These are phyloP conservation scores for Salix purpurea DNA, from an alignment of 345 rosid species.

Conservation along the genomic window DNA sequence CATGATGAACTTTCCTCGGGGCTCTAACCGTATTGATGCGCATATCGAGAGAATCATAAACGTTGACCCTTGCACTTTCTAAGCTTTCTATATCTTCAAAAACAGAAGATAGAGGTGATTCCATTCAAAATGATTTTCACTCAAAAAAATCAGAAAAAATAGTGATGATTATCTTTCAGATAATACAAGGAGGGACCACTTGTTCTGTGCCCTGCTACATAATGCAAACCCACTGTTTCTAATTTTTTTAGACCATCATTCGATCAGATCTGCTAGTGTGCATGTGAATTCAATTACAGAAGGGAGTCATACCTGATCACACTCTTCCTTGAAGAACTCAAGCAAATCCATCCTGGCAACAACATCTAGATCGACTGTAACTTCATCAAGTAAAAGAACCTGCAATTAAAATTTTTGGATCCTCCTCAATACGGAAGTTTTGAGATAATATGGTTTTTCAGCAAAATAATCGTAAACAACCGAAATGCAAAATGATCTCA, in stretches of 20 bases:
- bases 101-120: not conserved
- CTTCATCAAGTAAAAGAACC: conserved; percentile 90
- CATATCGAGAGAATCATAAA: not conserved
- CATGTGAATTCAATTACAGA: not conserved
- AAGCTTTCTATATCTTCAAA: not conserved
- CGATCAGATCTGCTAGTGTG: not conserved
- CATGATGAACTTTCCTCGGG: not conserved
- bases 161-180: not conserved
- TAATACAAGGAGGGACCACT: not conserved
- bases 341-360: conserved; percentile 94
- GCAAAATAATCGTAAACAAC: not conserved
- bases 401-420: conserved; percentile 22
- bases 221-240: not conserved
- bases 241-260: not conserved
- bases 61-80: not conserved
- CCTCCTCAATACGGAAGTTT: no score
- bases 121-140: not conserved
- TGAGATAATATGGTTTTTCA: not conserved
- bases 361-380: conserved; percentile 91
- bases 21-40: not conserved
- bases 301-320: conserved; percentile 55
- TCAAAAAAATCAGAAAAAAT: not conserved
- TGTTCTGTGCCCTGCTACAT: not conserved
- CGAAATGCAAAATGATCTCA: not conserved
- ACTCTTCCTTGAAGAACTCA: conserved; percentile 85